Evolutionary conservation across 257 asterid species (phyloP).

Genomic region (Henckelia pumila): DNA sequence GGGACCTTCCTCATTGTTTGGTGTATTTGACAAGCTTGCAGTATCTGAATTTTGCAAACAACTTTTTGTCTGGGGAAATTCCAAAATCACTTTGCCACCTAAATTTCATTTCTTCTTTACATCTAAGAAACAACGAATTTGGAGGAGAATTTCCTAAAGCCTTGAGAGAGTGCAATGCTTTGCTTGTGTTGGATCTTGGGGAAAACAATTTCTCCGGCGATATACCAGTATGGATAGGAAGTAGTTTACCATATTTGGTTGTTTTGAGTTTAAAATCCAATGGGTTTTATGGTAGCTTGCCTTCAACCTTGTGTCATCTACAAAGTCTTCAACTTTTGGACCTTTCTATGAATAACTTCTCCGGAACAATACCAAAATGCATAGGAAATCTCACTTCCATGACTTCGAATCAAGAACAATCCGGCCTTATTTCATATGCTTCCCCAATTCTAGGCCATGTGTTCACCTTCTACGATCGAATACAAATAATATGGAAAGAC

Average conservation of each 20-base stretch:
- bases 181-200: slow-evolving; percentile 27
- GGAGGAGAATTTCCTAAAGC: slow-evolving; percentile 28
- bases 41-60: slow-evolving; percentile 31
- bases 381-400: slow-evolving; percentile 25
- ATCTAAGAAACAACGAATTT: slow-evolving; percentile 29
- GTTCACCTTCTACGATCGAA: slow-evolving; percentile 10
- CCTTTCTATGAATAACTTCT: slow-evolving; percentile 10
- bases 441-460: neutral
- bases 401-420: slow-evolving; percentile 11
- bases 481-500: slow-evolving; percentile 34
- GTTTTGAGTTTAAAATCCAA: slow-evolving; percentile 33
- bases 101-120: slow-evolving; percentile 4
- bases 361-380: slow-evolving; percentile 34
- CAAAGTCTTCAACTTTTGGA: slow-evolving; percentile 21
- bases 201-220: slow-evolving; percentile 29
- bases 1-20: slow-evolving; percentile 28
- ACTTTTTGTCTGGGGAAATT: slow-evolving; percentile 27
- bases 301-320: slow-evolving; percentile 26
- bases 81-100: neutral
- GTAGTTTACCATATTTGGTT: neutral
- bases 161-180: slow-evolving; percentile 1
- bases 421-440: neutral
- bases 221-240: slow-evolving; percentile 35
- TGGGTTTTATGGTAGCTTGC: slow-evolving; percentile 27
- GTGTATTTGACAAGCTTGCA: neutral